Evolutionary conservation across 148 eudicot genomes (phyloP), one percentile per base, ranked within the genome.

Genomic region (Nepenthes gracilis): DNA sequence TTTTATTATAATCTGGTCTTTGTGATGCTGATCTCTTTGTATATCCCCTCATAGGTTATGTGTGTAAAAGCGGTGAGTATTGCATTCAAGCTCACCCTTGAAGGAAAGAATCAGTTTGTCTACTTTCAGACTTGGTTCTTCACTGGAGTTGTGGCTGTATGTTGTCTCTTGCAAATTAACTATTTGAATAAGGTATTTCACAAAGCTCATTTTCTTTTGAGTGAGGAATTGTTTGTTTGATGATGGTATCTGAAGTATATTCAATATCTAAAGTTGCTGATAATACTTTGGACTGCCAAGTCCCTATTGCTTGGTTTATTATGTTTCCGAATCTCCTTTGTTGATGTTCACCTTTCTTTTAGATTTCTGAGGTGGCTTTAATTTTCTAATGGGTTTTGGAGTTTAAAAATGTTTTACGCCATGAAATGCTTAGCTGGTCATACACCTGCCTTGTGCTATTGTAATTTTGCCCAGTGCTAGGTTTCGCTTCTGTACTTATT

Each of bases 101-200:
- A 59, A 61, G 98, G 94, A 64, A 62, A 43, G 14, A 92, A 92
- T 68, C 98, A 92, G 70, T 92, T 92, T 64, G 72, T 15, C 71
- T 93, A 79, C 80, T 86, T 82, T 62, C 67, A 82, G 67, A 83
- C 99, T n/a, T 93, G 99, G 99, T 66, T 93, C 67, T 93, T 93
- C 73, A 79, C 87, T 40, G 5, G 79, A 33, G 47, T 84, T 36
- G 83, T 93, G 43, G 64, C 75, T 47, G 48, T 50, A 43, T 86
- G 80, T 62, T 82, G 91, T 70, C 59, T 89, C 68, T 45, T 83
- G 79, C 97, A 89, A 78, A 72, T 93, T 47, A 93, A 89, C 72
- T 93, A 93, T 77, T 73, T 93, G 78, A 92, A 92, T 79, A 91
- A 91, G 97, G 97, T 92, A 83, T 59, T 47, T 45, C 1, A 37